These are phyloP conservation scores for Globisporangium nagaii DNA, from an alignment of 352 stramenopile genomes.

Conservation along the genomic window DNA sequence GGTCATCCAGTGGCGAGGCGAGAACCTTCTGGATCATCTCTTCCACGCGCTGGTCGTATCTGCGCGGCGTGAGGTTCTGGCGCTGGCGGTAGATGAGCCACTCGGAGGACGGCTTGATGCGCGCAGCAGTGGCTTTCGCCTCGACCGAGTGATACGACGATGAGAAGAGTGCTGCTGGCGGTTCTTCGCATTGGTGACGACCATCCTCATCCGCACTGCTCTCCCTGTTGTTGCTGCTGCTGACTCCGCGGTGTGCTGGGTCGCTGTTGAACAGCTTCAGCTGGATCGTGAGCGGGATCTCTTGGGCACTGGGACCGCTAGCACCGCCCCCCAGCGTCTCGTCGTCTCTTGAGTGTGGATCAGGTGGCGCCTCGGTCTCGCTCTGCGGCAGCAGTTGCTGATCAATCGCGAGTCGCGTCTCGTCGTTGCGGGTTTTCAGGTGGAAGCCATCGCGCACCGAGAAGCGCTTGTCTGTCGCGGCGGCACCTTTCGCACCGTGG, in stretches of 20 bases:
- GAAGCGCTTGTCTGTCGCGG: constrained; percentile 33
- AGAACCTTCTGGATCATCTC: constrained; percentile 32
- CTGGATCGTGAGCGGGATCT: neutral
- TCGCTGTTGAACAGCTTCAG: constrained; percentile 1
- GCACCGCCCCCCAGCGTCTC: neutral
- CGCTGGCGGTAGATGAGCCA: constrained; percentile 62
- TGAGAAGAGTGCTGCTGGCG: neutral
- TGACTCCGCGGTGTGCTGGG: neutral
- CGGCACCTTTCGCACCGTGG: neutral
- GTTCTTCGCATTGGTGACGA: neutral
- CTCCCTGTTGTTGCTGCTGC: neutral
- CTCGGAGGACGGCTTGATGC: constrained; percentile 33
- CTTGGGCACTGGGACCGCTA: neutral
- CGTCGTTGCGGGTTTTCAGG: constrained; percentile 50
- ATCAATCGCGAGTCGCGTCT: constrained; percentile 35
- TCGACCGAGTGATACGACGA: constrained; percentile 12
- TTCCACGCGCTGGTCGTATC: constrained; percentile 40
- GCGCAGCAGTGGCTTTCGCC: constrained; percentile 11
- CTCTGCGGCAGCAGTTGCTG: constrained; percentile 17
- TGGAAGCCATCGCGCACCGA: constrained; percentile 70
- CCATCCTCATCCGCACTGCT: neutral
- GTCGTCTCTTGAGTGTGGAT: neutral
- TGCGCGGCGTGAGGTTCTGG: constrained; percentile 26
- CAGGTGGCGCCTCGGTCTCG: neutral
- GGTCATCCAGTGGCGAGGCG: too few relatives aligned